phyloP scores from a whole-genome alignment of 305 asterid species.

The Fraxinus albicans region DNA sequence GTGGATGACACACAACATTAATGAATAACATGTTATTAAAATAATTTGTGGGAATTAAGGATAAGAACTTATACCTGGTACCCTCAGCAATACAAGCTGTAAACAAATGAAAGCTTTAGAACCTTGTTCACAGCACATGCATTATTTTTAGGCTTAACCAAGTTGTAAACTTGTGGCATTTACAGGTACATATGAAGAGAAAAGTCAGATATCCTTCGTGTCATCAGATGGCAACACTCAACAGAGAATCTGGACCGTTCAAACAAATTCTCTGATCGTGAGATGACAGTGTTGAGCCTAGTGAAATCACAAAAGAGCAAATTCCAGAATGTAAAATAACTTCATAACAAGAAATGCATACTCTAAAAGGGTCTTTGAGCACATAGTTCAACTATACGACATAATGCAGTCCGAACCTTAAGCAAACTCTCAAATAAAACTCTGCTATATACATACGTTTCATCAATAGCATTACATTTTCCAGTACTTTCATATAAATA shows the following conservation, averaged over 20 bases:
- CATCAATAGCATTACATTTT: background rate
- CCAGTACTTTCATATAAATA: slow-evolving; percentile 10
- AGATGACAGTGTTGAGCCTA: background rate
- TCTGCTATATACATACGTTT: background rate
- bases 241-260: background rate
- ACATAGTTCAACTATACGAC: background rate
- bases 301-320: background rate
- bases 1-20: background rate
- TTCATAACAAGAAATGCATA: background rate
- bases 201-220: background rate
- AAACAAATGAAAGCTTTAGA: slow-evolving; percentile 23
- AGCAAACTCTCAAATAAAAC: background rate
- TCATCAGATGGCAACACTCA: background rate
- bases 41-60: slow-evolving; percentile 16
- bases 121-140: slow-evolving; percentile 8
- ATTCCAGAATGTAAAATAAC: background rate
- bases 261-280: background rate
- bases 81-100: slow-evolving; percentile 24
- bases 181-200: background rate
- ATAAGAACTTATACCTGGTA: slow-evolving; percentile 39
- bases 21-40: background rate
- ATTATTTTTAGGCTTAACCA: slow-evolving; percentile 5
- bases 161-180: background rate
- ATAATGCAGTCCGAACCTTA: background rate
- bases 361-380: background rate